Evolutionary conservation across 768 basidiomycete genomes (phyloP), one percentile per base, ranked within the genome.

Genomic region (Calocybe cyanea): DNA sequence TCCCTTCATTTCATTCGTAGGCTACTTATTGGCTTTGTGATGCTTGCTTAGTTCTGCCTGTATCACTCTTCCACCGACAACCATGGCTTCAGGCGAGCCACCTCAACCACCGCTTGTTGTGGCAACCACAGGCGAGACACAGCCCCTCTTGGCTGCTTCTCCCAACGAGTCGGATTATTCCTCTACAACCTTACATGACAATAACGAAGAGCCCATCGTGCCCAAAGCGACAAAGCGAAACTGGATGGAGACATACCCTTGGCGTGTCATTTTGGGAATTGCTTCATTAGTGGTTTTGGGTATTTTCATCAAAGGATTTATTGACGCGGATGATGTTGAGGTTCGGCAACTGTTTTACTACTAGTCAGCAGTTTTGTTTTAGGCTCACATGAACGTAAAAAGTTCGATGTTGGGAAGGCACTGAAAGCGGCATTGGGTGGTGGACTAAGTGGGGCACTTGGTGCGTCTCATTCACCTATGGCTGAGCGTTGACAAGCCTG

Each of bases 361-460:
- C 32, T 32, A 14, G 39, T 13, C 36, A 17, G n/a, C 42, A 30
- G 14, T 18, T 35, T 6, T n/a, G 17, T 6, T 6, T 18, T 35
- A 35, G 5, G 5, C n/a, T 3, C 33, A n/a, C 13, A 11, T 18
- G 13, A 28, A 28, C 25, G 5, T 28, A 5, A 28, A 5, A 24
- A 95, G 82, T 95, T 97, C 52, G 92, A 98, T 62, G 67, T 88
- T 9, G 66, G 69, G 24, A 76, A 77, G 21, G 89, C 94, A 0
- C 66, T 96, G 53, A 87, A 79, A 69, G 79, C 73, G 36, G 95
- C 94, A 3, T 73, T 89, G 0, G 94, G 95, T 7, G 94, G 95
- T 18, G 94, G 93, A 3, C 65, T 94, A 39, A 92, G 87, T 53
- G 94, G 93, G 38, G 90, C 92, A 13, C 86, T 87, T 51, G 86